phyloP scores from a whole-genome alignment of 129 eudicot species.

The Sambucus nigra region DNA sequence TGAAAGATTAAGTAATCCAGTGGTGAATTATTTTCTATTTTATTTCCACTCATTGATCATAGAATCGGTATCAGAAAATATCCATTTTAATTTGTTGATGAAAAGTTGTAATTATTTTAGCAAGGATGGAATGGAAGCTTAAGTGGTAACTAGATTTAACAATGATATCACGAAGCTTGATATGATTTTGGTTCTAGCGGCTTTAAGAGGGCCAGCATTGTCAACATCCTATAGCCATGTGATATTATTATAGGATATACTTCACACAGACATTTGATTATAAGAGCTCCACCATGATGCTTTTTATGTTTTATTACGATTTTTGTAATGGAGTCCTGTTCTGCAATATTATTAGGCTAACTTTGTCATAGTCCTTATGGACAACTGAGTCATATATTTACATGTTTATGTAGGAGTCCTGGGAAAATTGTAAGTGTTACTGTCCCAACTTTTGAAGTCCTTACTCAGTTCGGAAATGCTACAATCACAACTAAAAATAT shows the following conservation, averaged over 20 bases:
- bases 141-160: too few species aligned
- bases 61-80: too few species aligned
- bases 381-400: neutral
- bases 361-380: neutral
- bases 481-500: slow-evolving; percentile 56
- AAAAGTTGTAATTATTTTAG: too few species aligned
- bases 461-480: slow-evolving; percentile 75
- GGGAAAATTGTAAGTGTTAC: slow-evolving; percentile 64
- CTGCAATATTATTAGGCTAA: neutral
- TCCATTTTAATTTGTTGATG: too few species aligned
- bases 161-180: too few species aligned
- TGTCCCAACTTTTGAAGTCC: slow-evolving; percentile 75
- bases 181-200: too few species aligned
- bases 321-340: neutral
- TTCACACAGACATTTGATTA: neutral
- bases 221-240: neutral
- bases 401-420: slow-evolving; percentile 56
- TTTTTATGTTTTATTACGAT: neutral
- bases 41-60: too few species aligned
- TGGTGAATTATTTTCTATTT: too few species aligned
- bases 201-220: neutral
- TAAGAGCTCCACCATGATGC: neutral
- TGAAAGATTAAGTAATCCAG: too few species aligned
- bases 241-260: neutral
- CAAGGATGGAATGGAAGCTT: too few species aligned